These are phyloP conservation scores for Colletotrichum graminicola DNA, from an alignment of 2,329 filamentous ascomycete genomes.

Conservation along the genomic window DNA sequence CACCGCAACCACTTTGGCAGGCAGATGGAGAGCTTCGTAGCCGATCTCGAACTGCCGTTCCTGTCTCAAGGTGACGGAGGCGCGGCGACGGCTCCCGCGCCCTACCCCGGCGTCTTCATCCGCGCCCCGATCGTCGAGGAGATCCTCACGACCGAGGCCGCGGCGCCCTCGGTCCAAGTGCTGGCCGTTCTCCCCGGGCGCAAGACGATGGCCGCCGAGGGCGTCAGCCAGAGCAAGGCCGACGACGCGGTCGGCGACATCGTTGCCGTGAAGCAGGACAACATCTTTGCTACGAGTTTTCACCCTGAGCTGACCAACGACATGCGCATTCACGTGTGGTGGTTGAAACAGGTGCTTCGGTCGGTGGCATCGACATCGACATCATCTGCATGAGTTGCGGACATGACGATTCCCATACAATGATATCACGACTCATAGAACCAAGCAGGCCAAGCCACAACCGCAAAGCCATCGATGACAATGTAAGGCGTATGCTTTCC, in stretches of 20 bases:
- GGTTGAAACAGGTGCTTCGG: slow-evolving; percentile 74
- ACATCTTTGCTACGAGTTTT: slow-evolving; percentile 94
- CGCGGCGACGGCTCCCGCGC: slow-evolving; percentile 8
- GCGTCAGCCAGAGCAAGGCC: slow-evolving; percentile 53
- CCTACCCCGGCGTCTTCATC: slow-evolving; percentile 90
- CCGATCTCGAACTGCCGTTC: slow-evolving; percentile 79
- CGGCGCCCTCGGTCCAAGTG: slow-evolving; percentile 58
- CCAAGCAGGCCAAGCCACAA: not conserved
- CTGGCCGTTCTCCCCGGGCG: slow-evolving; percentile 63
- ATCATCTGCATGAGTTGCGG: slow-evolving; percentile 21
- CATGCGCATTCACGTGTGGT: slow-evolving; percentile 91
- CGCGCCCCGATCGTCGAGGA: slow-evolving; percentile 93
- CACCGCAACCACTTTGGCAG: slow-evolving; percentile 96
- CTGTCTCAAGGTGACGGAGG: slow-evolving; percentile 56
- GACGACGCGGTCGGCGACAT: slow-evolving; percentile 75
- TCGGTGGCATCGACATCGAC: slow-evolving; percentile 14
- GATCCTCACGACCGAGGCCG: slow-evolving; percentile 65
- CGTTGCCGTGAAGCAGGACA: slow-evolving; percentile 89
- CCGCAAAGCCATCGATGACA: not conserved
- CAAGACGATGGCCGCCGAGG: slow-evolving; percentile 51
- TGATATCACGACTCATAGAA: slow-evolving; percentile 14
- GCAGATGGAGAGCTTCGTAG: slow-evolving; percentile 92
- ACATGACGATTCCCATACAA: not conserved
- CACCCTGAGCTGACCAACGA: slow-evolving; percentile 94
- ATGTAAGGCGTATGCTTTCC: not conserved